A percentile compares a stretch with the other conserved stretches of the same genome.
phyloP scores from a whole-genome alignment of 1,139 yeast species.

The Blastobotrys aristatus region DNA sequence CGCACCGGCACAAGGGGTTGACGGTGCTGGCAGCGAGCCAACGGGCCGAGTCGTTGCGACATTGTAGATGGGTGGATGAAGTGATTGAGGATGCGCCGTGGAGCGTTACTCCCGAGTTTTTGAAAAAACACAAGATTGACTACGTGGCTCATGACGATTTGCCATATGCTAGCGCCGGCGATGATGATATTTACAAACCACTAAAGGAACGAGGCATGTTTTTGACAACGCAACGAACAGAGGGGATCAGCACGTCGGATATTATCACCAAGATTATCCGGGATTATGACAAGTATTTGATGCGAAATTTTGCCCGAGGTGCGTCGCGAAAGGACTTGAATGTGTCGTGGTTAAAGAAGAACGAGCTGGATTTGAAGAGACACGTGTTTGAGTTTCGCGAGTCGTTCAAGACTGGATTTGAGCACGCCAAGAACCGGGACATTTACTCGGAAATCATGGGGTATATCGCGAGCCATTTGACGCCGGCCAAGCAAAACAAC shows the following conservation, averaged over 20 bases:
- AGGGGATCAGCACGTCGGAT: constrained; percentile 93
- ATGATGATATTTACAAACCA: constrained; percentile 89
- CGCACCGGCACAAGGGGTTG: constrained; percentile 88
- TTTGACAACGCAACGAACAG: constrained; percentile 91
- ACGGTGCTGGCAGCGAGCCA: constrained; percentile 87
- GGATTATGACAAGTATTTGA: constrained; percentile 92
- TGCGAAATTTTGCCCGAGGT: constrained; percentile 96
- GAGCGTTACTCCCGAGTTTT: constrained; percentile 82
- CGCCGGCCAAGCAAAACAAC: constrained; percentile 12
- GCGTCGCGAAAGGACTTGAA: constrained; percentile 94
- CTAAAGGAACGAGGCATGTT: constrained; percentile 88
- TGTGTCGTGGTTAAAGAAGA: constrained; percentile 95
- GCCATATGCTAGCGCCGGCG: constrained; percentile 83
- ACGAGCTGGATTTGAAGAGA: constrained; percentile 88
- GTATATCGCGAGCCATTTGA: constrained; percentile 35
- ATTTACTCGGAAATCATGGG: constrained; percentile 71
- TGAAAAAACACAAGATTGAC: constrained; percentile 75
- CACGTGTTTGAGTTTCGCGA: constrained; percentile 84
- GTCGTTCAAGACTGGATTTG: constrained; percentile 72
- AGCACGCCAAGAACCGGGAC: constrained; percentile 66
- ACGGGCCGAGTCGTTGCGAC: constrained; percentile 80
- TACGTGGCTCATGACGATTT: constrained; percentile 97
- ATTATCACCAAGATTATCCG: constrained; percentile 90
- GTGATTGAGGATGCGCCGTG: constrained; percentile 94
- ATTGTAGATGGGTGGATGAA: constrained; percentile 97